Evolutionary conservation across 805 yeast genomes (phyloP).

Genomic region (Peterozyma xylosa): DNA sequence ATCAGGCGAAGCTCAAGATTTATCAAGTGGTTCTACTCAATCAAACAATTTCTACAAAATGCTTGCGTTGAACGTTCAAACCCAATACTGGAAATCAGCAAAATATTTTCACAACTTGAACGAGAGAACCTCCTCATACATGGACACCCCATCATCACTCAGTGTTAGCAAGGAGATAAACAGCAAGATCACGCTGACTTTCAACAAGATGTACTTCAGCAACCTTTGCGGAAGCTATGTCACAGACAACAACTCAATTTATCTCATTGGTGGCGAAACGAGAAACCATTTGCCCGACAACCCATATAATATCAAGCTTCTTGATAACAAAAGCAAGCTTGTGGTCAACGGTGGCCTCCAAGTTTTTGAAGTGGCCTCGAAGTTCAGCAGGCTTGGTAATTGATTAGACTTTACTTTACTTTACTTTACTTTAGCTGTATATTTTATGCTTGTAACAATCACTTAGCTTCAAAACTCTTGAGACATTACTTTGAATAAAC

Average conservation of each 20-base stretch:
- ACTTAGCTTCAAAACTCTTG: too few relatives aligned
- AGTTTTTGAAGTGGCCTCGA: too few relatives aligned
- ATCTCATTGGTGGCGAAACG: slow-evolving; percentile 8
- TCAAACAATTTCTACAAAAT: slow-evolving; percentile 4
- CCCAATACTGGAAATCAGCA: slow-evolving; percentile 5
- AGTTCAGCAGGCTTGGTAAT: too few relatives aligned
- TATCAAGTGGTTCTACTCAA: background rate
- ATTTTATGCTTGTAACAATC: too few relatives aligned
- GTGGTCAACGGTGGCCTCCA: too few relatives aligned
- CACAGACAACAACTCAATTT: slow-evolving; percentile 1
- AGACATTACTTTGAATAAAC: too few relatives aligned
- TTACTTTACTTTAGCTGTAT: too few relatives aligned
- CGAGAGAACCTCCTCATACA: background rate
- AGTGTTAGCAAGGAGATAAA: background rate
- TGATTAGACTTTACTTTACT: too few relatives aligned
- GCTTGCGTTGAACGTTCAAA: slow-evolving; percentile 4
- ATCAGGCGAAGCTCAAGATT: background rate
- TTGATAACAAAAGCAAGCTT: too few relatives aligned
- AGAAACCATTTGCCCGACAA: slow-evolving; percentile 5
- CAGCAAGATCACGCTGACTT: background rate
- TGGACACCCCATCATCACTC: background rate
- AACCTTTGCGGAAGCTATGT: slow-evolving; percentile 7
- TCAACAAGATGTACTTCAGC: slow-evolving; percentile 7
- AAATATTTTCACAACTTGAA: slow-evolving; percentile 7
- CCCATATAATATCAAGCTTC: too few relatives aligned